Base-by-base conservation (phyloP, 2,329 filamentous ascomycete species). In the Colletotrichum viniferum region DNA sequence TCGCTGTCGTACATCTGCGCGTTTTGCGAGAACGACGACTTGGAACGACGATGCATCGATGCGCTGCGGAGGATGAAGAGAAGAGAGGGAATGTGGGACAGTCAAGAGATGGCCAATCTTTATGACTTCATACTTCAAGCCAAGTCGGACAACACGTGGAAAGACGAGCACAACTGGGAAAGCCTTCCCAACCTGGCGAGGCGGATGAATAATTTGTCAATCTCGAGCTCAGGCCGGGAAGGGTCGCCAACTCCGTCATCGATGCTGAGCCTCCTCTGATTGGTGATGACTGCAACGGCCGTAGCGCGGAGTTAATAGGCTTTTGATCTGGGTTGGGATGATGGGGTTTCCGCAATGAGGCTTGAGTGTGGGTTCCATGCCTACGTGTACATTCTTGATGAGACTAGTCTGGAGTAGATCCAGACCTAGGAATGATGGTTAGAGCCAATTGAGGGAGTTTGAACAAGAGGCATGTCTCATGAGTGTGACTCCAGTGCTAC, bases 11-110 rank as follows among this genome's bases (percentile, higher is more conserved):
- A 72, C 38, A 38, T 78, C 7, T 78, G 76, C 38, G 76, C 70
- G 16, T 77, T 69, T 13, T 78, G 77, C 56, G 48, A 69, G 7
- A 71, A 78, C 28, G 48, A 52, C 10, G 62, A 61, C 7, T 55
- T 77, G 7, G 73, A 73, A 16, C 58, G 60, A 34, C 28, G 77
- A 16, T 73, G 76, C 56, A 73, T 78, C 13, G 38, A 66, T 8
- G 13, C 77, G 9, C 62, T 78, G 5, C 67, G 77, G 10, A 56
- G 38, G 16, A 72, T 74, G 64, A 72, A 38, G 60, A 55, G 77
- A 43, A 70, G 77, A 13, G 77, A 78, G 74, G 76, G 76, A 38
- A 48, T 71, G 52, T 78, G 76, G 70, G 77, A 77, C 12, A 78
- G 73, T 56, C 30, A 30, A 18, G 70, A 77, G n/a, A 55, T 78